Evolutionary conservation across 306 rosid species (phyloP).

Genomic region (Crotalaria pallida): DNA sequence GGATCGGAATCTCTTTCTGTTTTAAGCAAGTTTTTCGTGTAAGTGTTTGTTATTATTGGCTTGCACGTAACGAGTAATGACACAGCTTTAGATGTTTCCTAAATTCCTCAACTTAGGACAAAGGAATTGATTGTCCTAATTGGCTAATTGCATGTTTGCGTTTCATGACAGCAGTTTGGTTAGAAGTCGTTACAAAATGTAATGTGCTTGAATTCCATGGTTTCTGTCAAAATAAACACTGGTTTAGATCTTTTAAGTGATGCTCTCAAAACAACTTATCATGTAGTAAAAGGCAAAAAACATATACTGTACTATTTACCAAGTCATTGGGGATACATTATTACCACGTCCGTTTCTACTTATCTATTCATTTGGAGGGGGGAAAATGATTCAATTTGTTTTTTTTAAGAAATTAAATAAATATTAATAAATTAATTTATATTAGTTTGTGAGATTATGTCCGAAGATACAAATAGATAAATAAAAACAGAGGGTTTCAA

Average conservation of each 20-base stretch:
- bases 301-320: no score
- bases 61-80: conserved; percentile 28
- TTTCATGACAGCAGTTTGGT: neutral
- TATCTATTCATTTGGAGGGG: no score
- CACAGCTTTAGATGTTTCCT: neutral
- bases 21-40: conserved; percentile 11
- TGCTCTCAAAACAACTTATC: neutral
- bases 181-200: neutral
- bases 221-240: neutral
- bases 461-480: no score
- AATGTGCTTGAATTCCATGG: neutral
- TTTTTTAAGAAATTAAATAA: no score
- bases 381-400: no score
- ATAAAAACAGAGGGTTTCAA: no score
- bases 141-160: neutral
- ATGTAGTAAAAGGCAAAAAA: neutral
- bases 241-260: neutral
- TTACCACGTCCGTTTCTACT: no score
- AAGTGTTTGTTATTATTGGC: neutral
- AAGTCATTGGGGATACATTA: no score
- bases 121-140: neutral
- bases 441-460: no score
- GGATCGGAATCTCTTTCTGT: neutral
- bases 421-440: no score
- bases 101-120: neutral